These are phyloP conservation scores for Arachis stenosperma DNA, from an alignment of 306 rosid species.

Conservation along the genomic window DNA sequence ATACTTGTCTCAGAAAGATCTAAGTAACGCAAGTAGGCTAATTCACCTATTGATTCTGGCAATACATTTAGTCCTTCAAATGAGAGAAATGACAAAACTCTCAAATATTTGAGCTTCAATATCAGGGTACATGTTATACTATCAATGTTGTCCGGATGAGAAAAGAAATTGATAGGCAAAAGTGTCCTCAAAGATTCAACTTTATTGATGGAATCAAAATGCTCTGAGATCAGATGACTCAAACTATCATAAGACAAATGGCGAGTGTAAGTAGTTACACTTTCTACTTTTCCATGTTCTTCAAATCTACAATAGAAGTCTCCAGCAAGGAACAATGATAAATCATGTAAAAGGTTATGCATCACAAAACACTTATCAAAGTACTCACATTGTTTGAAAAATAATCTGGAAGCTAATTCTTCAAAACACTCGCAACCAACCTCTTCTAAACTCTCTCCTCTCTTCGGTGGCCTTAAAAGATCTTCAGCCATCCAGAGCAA, in stretches of 20 bases:
- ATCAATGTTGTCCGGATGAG: too few species aligned
- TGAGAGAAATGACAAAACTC: conserved; percentile 1
- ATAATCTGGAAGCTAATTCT: conserved; percentile 13
- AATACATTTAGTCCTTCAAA: background rate
- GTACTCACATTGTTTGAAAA: background rate
- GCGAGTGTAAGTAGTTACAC: background rate
- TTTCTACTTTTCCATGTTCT: background rate
- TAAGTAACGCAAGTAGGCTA: conserved; percentile 2
- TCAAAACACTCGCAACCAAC: conserved; percentile 20
- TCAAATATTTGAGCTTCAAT: background rate
- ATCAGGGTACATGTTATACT: too few species aligned
- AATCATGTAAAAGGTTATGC: conserved; percentile 15
- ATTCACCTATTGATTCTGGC: background rate
- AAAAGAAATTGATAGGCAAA: background rate
- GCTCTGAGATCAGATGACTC: background rate
- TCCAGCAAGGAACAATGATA: background rate
- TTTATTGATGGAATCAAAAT: background rate
- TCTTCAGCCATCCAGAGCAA: conserved; percentile 40
- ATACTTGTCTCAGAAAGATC: background rate
- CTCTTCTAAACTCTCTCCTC: background rate
- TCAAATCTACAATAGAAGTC: conserved; percentile 6
- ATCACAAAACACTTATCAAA: background rate
- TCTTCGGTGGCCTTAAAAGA: background rate
- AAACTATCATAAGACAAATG: background rate
- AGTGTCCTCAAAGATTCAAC: background rate